Percentiles rank a stretch among this genome's conserved stretches.
Conservation (phyloP, 257 asterid genomes). For the Solanum okadae region DNA sequence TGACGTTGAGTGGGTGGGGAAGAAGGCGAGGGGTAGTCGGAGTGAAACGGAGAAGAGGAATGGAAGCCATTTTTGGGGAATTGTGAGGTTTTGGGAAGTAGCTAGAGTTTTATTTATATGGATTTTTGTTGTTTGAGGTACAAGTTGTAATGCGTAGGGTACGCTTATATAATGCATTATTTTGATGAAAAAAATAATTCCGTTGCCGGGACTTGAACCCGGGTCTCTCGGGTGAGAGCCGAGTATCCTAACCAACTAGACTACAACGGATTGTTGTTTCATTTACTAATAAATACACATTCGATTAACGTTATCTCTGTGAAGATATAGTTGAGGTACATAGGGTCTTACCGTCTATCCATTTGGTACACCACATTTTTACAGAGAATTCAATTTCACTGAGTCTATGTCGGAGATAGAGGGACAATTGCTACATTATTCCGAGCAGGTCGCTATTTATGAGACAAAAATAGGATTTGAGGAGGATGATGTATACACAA, state of each 20-base stretch:
- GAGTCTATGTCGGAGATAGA: fast-evolving
- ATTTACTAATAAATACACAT: too few species aligned
- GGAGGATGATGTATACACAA: background rate
- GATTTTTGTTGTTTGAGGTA: background rate
- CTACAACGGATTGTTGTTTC: slow-evolving; percentile 55
- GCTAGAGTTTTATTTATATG: too few species aligned
- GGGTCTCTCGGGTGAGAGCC: slow-evolving; percentile 99
- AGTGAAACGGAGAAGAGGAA: slow-evolving; percentile 52
- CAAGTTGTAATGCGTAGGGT: background rate
- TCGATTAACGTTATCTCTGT: too few species aligned
- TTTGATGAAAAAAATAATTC: background rate
- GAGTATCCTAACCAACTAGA: slow-evolving; percentile 99
- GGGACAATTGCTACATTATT: background rate
- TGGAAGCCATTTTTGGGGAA: slow-evolving; percentile 36
- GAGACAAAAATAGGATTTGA: background rate
- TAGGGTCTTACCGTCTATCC: too few species aligned
- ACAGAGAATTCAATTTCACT: background rate
- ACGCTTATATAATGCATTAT: too few species aligned
- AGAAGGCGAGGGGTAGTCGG: background rate
- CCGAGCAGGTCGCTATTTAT: background rate
- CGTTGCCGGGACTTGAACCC: slow-evolving; percentile 92
- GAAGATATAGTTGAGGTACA: too few species aligned
- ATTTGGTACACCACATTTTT: background rate
- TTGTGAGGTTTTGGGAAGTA: background rate
- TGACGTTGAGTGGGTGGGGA: slow-evolving; percentile 18